Evolutionary conservation across 306 rosid species (phyloP), one percentile per base, ranked within the genome.

Genomic region (Cicer cuneatum): DNA sequence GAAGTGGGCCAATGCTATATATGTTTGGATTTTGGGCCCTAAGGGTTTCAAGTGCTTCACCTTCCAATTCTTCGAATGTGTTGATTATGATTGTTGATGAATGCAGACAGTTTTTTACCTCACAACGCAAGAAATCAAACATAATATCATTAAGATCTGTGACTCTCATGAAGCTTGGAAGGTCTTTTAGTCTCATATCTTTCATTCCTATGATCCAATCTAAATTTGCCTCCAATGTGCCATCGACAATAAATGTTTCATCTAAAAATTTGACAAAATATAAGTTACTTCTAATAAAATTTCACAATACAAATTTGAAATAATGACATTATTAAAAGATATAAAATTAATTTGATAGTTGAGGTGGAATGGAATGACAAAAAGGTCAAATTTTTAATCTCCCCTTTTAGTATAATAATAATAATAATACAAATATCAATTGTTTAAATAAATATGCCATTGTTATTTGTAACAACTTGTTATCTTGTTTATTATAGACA

Each of bases 1-100:
- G 41, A 57, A 76, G 69, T 67, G 81, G 66, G 6, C 66, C 66
- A 13, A 59, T 59, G 19, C 19, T 59, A 59, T 13, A 59, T 59
- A 59, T 33, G 9, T 72, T 59, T 8, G 77, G 77, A 5, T 58
- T 45, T 18, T 29, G n/a, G 16, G 47, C 7, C 13, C 1, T 56
- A 13, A 72, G 41, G 1, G 29, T 11, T 1, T 58, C 11, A 10
- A 72, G 58, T 4, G 10, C 33, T 6, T 58, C 77, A 10, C 7
- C 0, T 24, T 72, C 77, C 16, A 59, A 35, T 7, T 59, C 66
- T 7, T 59, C 66, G 33, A 59, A 59, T 21, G 76, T 42, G 40
- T 71, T 71, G 8, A 71, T 54, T 2, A 71, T 54, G 33, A 71
- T 56, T 71, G 76, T 7, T 10, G 77, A 10, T 8, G 77, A 73